Base-by-base conservation (phyloP, 257 asterid species). In the Cinchona pubescens region DNA sequence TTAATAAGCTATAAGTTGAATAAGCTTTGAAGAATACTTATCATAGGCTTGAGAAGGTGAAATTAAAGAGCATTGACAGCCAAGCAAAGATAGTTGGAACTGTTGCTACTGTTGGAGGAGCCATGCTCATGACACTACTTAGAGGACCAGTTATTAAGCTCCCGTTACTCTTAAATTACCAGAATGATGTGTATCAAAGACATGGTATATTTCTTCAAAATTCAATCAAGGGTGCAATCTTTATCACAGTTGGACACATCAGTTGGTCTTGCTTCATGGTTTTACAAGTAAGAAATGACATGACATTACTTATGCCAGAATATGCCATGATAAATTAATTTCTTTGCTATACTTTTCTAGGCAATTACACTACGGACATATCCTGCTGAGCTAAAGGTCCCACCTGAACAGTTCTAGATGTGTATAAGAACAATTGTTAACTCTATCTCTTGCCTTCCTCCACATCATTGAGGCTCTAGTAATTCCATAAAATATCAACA, bases 81-180 rank as follows among this genome's bases (percentile, higher is more conserved):
- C 98, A 92, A 82, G 99, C 99, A 2, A 95, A 95, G 83, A 80
- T 95, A 67, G 74, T 90, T 4, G 99, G 99, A 23, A 95, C 97
- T 0, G 4, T 92, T 2, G 90, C 92, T 5, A 92, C 99, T 0
- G 90, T 95, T 0, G 99, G 86, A 18, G 99, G 99, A 65, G 99
- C 99, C 74, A 95, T 95, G 99, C 70, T 95, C 80, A 95, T 95
- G 99, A 95, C 98, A 1, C 66, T 95, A 14, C 80, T 92, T n/a
- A 79, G 70, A 46, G 99, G 99, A 42, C 98, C 98, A 0, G 38
- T 82, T 38, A 51, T 95, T 7, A 76, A 76, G 18, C 80, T 95
- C 2, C 96, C 96, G 10, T n/a, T n/a, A n/a, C n/a, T n/a, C n/a
- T n/a, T n/a, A n/a, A n/a, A n/a, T n/a, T n/a, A n/a, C n/a, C n/a